Conservation (phyloP, 495 filamentous ascomycete species). For the Cairneyella variabilis region DNA sequence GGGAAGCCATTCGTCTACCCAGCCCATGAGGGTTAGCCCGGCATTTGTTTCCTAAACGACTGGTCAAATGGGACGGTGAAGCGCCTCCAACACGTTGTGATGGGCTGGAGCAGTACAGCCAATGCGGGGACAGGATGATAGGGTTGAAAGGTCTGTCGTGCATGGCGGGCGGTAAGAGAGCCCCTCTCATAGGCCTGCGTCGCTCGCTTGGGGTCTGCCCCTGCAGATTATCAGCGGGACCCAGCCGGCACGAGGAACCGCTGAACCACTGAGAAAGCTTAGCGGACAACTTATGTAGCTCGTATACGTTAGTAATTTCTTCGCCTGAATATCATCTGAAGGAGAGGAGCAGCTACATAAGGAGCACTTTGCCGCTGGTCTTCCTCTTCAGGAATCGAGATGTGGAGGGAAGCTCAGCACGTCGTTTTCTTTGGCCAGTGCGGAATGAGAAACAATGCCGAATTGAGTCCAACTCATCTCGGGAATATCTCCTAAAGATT, state of each 20-base stretch:
- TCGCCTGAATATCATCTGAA: no score
- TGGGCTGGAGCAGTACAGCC: neutral
- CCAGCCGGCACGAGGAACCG: neutral
- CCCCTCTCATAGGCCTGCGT: slow-evolving; percentile 2
- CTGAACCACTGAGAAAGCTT: neutral
- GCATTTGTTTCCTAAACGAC: no score
- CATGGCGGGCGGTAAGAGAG: slow-evolving; percentile 13
- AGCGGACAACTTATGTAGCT: neutral
- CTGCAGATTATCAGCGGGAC: slow-evolving; percentile 6
- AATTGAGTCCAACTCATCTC: no score
- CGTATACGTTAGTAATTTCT: no score
- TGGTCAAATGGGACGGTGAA: slow-evolving; percentile 6
- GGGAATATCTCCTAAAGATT: no score
- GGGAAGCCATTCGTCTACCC: slow-evolving; percentile 1
- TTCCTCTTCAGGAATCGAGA: neutral
- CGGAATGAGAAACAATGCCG: no score
- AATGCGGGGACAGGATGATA: slow-evolving; percentile 9
- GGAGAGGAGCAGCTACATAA: neutral
- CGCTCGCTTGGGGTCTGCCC: slow-evolving; percentile 5
- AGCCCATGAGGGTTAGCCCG: no score
- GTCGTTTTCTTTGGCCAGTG: no score
- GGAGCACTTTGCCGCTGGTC: neutral
- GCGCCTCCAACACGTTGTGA: slow-evolving; percentile 1
- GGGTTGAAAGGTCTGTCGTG: neutral
- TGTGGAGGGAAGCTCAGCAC: no score